Evolutionary conservation across 2,329 filamentous ascomycete species (phyloP).

Genomic region (Aspergillus quadrilineatus): DNA sequence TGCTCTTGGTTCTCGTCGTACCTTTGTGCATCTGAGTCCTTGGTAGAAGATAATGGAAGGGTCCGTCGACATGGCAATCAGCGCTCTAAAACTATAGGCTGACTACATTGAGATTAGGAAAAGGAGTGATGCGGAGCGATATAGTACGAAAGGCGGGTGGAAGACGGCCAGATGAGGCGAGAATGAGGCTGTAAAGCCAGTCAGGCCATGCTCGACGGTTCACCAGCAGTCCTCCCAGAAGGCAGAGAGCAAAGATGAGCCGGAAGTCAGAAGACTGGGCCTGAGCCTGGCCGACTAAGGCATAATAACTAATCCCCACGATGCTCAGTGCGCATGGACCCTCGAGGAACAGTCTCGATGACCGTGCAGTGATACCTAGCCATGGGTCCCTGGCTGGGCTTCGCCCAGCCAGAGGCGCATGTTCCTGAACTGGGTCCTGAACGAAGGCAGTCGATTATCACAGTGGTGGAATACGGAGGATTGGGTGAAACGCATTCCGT

Average conservation of each 20-base stretch:
- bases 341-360: neutral
- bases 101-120: neutral
- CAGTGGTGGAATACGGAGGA: constrained; percentile 3
- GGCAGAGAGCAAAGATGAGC: neutral
- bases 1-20: constrained; percentile 21
- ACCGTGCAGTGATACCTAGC: neutral
- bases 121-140: neutral
- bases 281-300: neutral
- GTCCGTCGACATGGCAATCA: constrained; percentile 27
- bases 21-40: constrained; percentile 27
- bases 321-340: neutral
- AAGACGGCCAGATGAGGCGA: neutral
- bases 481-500: constrained; percentile 17
- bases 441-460: neutral
- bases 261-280: neutral
- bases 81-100: constrained; percentile 1
- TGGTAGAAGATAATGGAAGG: constrained; percentile 24
- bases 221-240: neutral
- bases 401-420: constrained; percentile 9
- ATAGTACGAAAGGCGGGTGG: neutral
- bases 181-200: neutral
- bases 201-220: neutral
- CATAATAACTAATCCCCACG: neutral
- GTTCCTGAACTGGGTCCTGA: neutral
- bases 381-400: neutral